Conservation (phyloP, 495 filamentous ascomycete species). For the Podospora australis region DNA sequence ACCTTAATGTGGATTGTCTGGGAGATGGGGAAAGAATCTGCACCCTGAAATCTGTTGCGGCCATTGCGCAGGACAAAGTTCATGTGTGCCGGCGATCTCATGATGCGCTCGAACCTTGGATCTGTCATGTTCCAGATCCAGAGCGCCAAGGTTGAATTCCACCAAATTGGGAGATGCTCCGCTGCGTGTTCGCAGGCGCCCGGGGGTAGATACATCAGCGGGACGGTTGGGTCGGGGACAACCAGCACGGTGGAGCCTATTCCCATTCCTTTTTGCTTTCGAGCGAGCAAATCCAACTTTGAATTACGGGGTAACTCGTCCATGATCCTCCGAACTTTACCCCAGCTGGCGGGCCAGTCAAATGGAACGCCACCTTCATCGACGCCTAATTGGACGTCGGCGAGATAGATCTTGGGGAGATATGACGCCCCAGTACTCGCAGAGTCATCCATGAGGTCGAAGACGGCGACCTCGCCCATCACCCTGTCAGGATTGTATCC, state of each 20-base stretch:
- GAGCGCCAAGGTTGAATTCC: constrained; percentile 1
- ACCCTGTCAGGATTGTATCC: neutral
- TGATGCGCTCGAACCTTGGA: neutral
- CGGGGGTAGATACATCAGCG: neutral
- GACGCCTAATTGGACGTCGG: neutral
- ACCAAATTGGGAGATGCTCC: constrained; percentile 2
- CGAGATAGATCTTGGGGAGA: neutral
- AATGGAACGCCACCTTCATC: neutral
- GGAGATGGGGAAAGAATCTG: too few species aligned
- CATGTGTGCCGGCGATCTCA: neutral
- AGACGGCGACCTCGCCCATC: neutral
- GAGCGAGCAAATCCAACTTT: neutral
- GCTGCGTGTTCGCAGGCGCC: constrained; percentile 6
- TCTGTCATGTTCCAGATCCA: constrained; percentile 6
- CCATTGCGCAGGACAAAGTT: constrained; percentile 3
- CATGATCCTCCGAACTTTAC: neutral
- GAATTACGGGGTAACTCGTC: neutral
- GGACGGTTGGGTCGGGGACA: neutral
- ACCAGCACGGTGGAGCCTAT: neutral
- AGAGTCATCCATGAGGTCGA: neutral
- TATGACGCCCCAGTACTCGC: neutral
- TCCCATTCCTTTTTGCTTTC: neutral
- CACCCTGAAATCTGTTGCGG: neutral
- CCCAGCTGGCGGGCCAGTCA: neutral
- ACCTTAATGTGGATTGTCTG: constrained; percentile 4